Evolutionary conservation across 1,139 yeast genomes (phyloP), one percentile per base, ranked within the genome.

Genomic region (Sugiyamaella castrensis): DNA sequence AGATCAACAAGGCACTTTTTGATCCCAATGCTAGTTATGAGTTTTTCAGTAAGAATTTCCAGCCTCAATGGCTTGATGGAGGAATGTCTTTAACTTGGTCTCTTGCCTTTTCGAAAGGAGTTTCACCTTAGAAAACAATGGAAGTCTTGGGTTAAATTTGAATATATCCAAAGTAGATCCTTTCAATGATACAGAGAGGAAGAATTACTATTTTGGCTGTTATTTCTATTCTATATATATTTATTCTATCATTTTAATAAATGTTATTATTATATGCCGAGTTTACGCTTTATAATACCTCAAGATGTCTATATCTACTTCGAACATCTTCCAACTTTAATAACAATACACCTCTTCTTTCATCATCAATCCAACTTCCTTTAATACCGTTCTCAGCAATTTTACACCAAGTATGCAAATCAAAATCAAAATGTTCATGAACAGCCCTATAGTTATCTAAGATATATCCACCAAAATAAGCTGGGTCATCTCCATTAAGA

Each of bases 41-140:
- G 1, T 88, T 87, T 69, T 89, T 89, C 68, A 68, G 80, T n/a
- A 64, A 73, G n/a, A 58, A 62, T 29, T 85, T 81, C 66, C 61
- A 67, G 41, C 48, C 58, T 8, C 64, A 67, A 15, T 82, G 80
- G 72, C 75, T 92, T 55, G 98, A 92, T 64, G 80, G 80, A 48
- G 98, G 98, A 1, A 92, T 86, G 77, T 83, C 95, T 53, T 72
- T 82, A 59, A 86, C 97, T 0, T 91, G 98, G 97, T 76, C 88
- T 30, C 70, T 89, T 56, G 87, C 96, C 0, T 88, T 79, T 64
- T 70, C 85, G 45, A 91, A 84, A 37, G 87, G 71, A 16, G 55
- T 33, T 12, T 24, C 24, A 36, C 29, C 27, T 27, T 24, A 11
- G 9, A 6, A 29, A 19, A 19, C 5, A 19, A 19, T 19, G 24